Conservation (phyloP, 1,284 basidiomycete genomes). For the Afroboletus lepidellus region DNA sequence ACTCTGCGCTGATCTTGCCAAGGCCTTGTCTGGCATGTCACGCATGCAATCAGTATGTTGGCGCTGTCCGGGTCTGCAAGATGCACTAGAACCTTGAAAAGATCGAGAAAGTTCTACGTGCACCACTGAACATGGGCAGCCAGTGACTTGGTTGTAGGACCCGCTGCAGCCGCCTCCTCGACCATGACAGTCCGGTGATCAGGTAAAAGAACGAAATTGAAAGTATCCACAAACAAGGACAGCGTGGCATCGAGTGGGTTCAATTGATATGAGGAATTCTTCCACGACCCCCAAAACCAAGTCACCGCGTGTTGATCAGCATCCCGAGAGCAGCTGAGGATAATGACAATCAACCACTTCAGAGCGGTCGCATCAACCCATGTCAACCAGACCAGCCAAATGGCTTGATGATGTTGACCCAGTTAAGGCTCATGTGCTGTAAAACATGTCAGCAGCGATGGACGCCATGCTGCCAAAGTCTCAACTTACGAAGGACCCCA, state of each 20-base stretch:
- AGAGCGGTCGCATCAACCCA: slow-evolving; percentile 82
- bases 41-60: slow-evolving; percentile 76
- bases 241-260: slow-evolving; percentile 86
- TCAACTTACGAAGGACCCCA: slow-evolving; percentile 63
- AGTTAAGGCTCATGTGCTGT: slow-evolving; percentile 66
- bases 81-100: slow-evolving; percentile 84
- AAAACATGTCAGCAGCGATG: slow-evolving; percentile 20
- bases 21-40: slow-evolving; percentile 90
- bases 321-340: slow-evolving; percentile 70
- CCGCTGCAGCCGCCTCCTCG: slow-evolving; percentile 79
- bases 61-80: slow-evolving; percentile 68
- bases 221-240: slow-evolving; percentile 84
- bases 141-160: slow-evolving; percentile 85
- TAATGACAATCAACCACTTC: slow-evolving; percentile 77
- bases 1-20: slow-evolving; percentile 91
- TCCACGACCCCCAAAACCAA: slow-evolving; percentile 84
- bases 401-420: slow-evolving; percentile 75
- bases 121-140: slow-evolving; percentile 85
- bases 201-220: slow-evolving; percentile 86
- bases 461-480: slow-evolving; percentile 10
- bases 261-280: slow-evolving; percentile 83
- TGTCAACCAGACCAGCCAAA: slow-evolving; percentile 78
- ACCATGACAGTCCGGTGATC: slow-evolving; percentile 80
- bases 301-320: slow-evolving; percentile 71
- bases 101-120: slow-evolving; percentile 92